Conservation (phyloP, 192 early-diverging fungal genomes). For the Gorgonomyces haynaldii region DNA sequence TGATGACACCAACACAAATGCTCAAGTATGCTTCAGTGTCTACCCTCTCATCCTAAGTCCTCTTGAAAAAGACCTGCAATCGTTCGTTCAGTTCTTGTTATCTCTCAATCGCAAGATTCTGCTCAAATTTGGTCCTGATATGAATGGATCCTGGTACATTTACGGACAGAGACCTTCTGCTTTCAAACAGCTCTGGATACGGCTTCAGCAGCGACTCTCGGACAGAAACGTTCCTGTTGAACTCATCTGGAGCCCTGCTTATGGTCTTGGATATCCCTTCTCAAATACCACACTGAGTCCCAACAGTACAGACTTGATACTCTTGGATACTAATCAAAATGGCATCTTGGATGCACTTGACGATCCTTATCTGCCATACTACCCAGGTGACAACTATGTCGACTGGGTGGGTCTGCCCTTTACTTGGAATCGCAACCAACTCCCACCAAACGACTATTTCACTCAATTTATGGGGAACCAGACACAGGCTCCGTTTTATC, state of each 20-base stretch:
- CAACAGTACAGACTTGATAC: not conserved
- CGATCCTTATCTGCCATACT: constrained; percentile 26
- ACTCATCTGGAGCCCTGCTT: constrained; percentile 8
- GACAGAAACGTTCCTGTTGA: constrained; percentile 4
- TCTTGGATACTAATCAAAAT: constrained; percentile 22
- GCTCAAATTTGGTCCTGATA: constrained; percentile 24
- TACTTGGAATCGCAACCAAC: constrained; percentile 10
- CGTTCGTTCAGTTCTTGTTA: not conserved
- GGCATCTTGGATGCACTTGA: constrained; percentile 15
- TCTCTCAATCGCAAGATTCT: constrained; percentile 12
- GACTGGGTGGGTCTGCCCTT: constrained; percentile 23
- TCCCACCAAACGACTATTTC: constrained; percentile 3
- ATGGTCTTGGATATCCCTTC: constrained; percentile 15
- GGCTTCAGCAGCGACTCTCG: constrained; percentile 8
- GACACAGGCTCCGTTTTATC: constrained; percentile 13
- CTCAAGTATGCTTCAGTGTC: constrained; percentile 15
- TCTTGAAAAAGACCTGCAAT: not conserved
- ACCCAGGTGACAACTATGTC: constrained; percentile 12
- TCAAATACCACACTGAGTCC: not conserved
- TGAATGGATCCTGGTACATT: constrained; percentile 26
- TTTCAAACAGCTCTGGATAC: constrained; percentile 11
- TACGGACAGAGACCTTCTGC: constrained; percentile 12
- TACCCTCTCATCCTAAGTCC: constrained; percentile 6
- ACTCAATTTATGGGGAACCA: not conserved
- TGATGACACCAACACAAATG: constrained; percentile 12